Evolutionary conservation across 805 yeast genomes (phyloP).

Genomic region (Wickerhamiella australiensis): DNA sequence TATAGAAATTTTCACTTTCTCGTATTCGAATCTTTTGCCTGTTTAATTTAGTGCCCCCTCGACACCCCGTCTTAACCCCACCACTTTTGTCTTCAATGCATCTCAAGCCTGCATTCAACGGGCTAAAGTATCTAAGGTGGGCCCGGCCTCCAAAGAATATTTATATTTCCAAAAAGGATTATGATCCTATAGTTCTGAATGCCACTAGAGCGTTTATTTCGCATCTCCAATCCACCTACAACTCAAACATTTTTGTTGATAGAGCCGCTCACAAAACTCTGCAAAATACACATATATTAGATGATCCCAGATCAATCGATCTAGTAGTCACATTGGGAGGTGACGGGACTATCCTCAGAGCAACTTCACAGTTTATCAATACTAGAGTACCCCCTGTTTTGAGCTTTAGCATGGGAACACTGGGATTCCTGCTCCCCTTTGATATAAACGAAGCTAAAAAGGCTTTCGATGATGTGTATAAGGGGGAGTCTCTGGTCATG

Average conservation of each 20-base stretch:
- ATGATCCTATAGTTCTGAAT: conserved; percentile 49
- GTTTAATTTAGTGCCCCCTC: not conserved
- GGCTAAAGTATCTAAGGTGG: conserved; percentile 42
- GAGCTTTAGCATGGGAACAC: conserved; percentile 78
- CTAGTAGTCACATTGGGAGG: conserved; percentile 86
- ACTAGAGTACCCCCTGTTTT: conserved; percentile 69
- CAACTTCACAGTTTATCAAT: conserved; percentile 64
- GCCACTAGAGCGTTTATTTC: conserved; percentile 56
- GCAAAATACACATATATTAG: conserved; percentile 43
- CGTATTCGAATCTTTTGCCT: no score
- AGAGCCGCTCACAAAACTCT: conserved; percentile 46
- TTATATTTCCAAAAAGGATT: conserved; percentile 73
- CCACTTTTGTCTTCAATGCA: not conserved
- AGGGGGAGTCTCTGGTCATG: conserved; percentile 56
- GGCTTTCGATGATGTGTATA: conserved; percentile 55
- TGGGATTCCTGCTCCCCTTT: conserved; percentile 83
- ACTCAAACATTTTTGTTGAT: conserved; percentile 65
- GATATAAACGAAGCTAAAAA: conserved; percentile 50
- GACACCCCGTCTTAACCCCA: not conserved
- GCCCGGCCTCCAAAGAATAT: conserved; percentile 60
- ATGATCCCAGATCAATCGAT: conserved; percentile 36
- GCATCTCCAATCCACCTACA: conserved; percentile 46
- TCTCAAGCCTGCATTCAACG: conserved; percentile 13
- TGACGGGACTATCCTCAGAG: conserved; percentile 83
- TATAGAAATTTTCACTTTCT: no score